A percentile compares a stretch with the other conserved stretches of the same genome.
phyloP scores from a whole-genome alignment of 805 yeast species.

The Wickerhamiella azyma region DNA sequence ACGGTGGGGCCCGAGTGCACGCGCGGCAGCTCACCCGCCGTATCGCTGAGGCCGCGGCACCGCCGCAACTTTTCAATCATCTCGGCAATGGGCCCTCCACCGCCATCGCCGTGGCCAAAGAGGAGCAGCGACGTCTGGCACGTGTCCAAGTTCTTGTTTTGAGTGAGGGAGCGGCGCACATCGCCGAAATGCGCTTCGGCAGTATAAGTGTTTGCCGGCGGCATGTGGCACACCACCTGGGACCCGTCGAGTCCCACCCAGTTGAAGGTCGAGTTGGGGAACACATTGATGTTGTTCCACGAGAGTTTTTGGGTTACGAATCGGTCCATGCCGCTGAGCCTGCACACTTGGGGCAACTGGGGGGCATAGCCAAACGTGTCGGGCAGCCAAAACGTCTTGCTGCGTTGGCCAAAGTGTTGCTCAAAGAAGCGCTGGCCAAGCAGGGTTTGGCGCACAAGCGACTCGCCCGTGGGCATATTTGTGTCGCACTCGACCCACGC shows the following conservation, averaged over 20 bases:
- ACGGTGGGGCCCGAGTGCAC: slow-evolving; percentile 67
- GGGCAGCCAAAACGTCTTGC: slow-evolving; percentile 84
- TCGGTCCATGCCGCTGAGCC: slow-evolving; percentile 68
- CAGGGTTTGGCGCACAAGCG: slow-evolving; percentile 73
- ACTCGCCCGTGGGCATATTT: slow-evolving; percentile 89
- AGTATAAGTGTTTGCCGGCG: slow-evolving; percentile 92
- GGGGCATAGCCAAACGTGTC: slow-evolving; percentile 96
- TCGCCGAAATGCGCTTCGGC: slow-evolving; percentile 90
- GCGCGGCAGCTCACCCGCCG: slow-evolving; percentile 51
- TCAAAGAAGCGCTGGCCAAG: slow-evolving; percentile 80
- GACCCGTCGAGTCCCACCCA: slow-evolving; percentile 95
- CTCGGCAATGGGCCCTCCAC: slow-evolving; percentile 93
- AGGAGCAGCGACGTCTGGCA: slow-evolving; percentile 70
- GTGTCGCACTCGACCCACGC: slow-evolving; percentile 98
- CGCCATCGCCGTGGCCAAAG: slow-evolving; percentile 95
- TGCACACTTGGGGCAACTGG: slow-evolving; percentile 87
- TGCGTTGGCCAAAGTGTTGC: slow-evolving; percentile 61
- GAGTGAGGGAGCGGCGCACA: slow-evolving; percentile 61
- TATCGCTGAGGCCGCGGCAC: slow-evolving; percentile 74
- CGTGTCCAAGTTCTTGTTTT: slow-evolving; percentile 71
- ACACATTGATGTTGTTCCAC: slow-evolving; percentile 88
- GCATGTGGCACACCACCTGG: slow-evolving; percentile 92
- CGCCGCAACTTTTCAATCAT: slow-evolving; percentile 89
- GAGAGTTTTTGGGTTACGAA: slow-evolving; percentile 88
- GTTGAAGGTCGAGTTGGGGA: slow-evolving; percentile 82